phyloP scores from a whole-genome alignment of 108 stramenopile genomes.

The Skeletonema marinoi region DNA sequence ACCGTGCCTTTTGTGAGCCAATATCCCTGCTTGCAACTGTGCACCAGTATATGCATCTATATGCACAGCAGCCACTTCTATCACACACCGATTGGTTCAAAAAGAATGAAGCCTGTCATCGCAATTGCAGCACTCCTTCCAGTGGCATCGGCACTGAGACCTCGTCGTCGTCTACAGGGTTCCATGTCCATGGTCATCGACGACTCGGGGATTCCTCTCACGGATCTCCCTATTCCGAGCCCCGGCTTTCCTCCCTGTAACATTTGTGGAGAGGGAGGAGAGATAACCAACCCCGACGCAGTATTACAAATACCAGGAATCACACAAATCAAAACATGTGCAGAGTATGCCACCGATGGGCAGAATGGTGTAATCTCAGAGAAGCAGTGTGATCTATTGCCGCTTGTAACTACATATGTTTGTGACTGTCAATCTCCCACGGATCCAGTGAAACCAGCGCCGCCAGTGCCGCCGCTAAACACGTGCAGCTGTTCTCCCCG shows the following conservation, averaged over 20 bases:
- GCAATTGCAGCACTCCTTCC: neutral
- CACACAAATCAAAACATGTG: neutral
- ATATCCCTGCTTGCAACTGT: neutral
- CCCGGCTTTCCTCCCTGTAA: neutral
- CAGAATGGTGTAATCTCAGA: neutral
- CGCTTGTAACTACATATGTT: neutral
- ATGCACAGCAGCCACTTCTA: neutral
- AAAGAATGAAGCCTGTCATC: neutral
- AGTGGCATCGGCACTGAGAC: neutral
- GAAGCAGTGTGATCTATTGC: neutral
- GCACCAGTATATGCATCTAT: too few relatives aligned
- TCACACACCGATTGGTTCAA: neutral
- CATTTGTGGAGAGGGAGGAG: neutral
- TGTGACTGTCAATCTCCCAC: neutral
- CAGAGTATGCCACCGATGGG: neutral
- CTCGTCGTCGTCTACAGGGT: neutral
- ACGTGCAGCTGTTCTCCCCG: neutral
- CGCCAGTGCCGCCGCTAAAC: neutral
- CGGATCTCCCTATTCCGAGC: too few relatives aligned
- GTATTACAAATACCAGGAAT: neutral
- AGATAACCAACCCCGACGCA: neutral
- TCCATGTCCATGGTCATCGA: neutral
- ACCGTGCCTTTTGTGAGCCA: too few relatives aligned
- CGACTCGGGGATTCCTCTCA: too few relatives aligned
- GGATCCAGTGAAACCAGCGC: neutral